Evolutionary conservation across 495 filamentous ascomycete genomes (phyloP), one percentile per base, ranked within the genome.

Genomic region (Aspergillus mulundensis): DNA sequence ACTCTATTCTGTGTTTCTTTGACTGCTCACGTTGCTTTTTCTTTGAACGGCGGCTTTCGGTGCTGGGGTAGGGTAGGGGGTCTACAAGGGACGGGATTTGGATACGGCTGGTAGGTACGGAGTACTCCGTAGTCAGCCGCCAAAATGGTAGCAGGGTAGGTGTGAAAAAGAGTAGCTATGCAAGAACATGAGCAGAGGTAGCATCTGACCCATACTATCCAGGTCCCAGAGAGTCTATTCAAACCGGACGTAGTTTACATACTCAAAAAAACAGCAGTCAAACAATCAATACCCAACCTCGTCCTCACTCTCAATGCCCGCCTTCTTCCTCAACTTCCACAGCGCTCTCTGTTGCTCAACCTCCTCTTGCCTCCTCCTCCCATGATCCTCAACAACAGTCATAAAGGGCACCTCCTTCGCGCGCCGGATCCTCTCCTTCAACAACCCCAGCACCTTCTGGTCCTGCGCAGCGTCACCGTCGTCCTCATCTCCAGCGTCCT

Each of bases 241-340:
- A 28, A 28, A 28, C 25, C 25, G n/a, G n/a, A n/a, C n/a, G n/a
- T n/a, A n/a, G n/a, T n/a, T n/a, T 36, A 36, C 12, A 36, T 28
- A 8, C 25, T 8, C 25, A 28, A 3, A 28, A 28, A 28, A 3
- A 28, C 8, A 6, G 32, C 11, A 40, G 8, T 8, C 14, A n/a
- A 3, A 42, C 12, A 1, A 14, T 54, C 67, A 74, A 56, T 66
- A 75, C 34, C 74, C 73, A 11, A 65, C 59, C 57, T 78, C 75
- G 50, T 72, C 76, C 20, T 74, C 75, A 59, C 71, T 75, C 2
- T 63, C 70, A 5, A 68, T 64, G 53, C 73, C 73, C 0, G 73
- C 75, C 70, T 72, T 75, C 64, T 78, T 78, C 30, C 71, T 64
- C 38, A 78, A 47, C 51, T 73, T 78, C 75, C 73, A 78, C n/a